Evolutionary conservation across 352 stramenopile species (phyloP).

Genomic region (Pythium folliculosum): DNA sequence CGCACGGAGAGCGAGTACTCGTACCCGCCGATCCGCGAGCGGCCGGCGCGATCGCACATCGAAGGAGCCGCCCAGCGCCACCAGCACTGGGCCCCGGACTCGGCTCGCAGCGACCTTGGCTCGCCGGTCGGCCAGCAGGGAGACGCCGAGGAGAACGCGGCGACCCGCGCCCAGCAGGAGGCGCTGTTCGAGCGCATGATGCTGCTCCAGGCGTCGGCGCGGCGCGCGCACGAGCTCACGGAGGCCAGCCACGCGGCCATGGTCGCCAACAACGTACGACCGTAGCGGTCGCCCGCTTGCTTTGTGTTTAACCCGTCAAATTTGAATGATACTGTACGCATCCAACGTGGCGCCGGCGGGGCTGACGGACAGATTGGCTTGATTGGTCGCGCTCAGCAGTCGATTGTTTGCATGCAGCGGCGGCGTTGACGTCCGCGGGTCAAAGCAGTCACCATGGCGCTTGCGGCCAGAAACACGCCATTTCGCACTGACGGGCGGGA

Average conservation of each 20-base stretch:
- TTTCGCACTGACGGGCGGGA: not conserved
- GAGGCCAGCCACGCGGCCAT: conserved; percentile 7
- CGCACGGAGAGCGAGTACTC: not conserved
- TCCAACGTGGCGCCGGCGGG: too few species aligned
- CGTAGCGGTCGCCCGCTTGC: not conserved
- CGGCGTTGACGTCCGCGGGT: not conserved
- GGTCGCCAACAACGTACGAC: conserved; percentile 2
- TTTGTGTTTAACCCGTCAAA: not conserved
- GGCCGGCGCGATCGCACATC: not conserved
- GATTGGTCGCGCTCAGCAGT: not conserved
- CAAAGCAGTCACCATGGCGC: not conserved
- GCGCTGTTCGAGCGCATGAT: conserved; percentile 20
- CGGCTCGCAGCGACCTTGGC: not conserved
- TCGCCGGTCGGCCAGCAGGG: not conserved
- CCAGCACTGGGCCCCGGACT: not conserved
- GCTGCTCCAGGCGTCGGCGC: conserved; percentile 11
- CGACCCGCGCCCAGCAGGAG: conserved; percentile 2
- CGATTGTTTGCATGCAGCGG: not conserved
- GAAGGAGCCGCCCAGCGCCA: not conserved
- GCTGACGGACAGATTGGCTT: not conserved
- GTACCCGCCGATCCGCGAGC: not conserved
- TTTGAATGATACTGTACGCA: not conserved
- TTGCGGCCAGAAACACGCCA: not conserved
- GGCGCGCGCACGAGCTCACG: conserved; percentile 16
- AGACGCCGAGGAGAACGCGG: not conserved